Evolutionary conservation across 345 rosid genomes (phyloP), one percentile per base, ranked within the genome.

Genomic region (Corchorus capsularis): DNA sequence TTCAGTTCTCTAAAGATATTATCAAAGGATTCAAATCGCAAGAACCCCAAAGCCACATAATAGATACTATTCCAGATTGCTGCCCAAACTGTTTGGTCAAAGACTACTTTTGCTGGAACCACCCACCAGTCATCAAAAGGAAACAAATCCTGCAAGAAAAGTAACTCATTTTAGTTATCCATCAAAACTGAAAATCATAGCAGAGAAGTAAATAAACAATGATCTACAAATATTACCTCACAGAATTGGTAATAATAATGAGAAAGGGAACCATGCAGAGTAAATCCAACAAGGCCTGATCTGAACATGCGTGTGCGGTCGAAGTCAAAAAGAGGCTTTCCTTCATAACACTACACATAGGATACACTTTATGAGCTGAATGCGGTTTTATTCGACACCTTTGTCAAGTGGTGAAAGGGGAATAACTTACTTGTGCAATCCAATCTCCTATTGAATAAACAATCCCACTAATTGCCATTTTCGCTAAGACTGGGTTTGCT

Each of bases 81-180:
- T 8, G 98, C 78, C 98, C 98, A 93, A 3, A 90, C 80, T 45
- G 97, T 91, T 83, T 93, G 97, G 62, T 94, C 97, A 83, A 93
- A 94, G 0, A 87, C 92, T 32, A 94, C 88, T 85, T 94, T 92
- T 52, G 93, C 97, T 64, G 97, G 98, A 50, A 93, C 93, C 64
- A 91, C 95, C 97, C 97, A 94, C 97, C 97, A 93, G 74, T 82
- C 94, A 77, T 93, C 74, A 9, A 84, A 94, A 71, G 98, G 98
- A 83, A 94, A 85, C 50, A 92, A 85, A 74, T 91, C 92, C 96
- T 92, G 80, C 20, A 77, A 78, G 53, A 73, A 75, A 79, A 65
- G 64, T 4, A 19, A 79, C 60, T 52, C 32, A 71, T 55, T 72
- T 84, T 76, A 83, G 73, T 63, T 39, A 71, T 67, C 57, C 46